phyloP scores from a whole-genome alignment of 768 basidiomycete species.

The Collybia sordida region DNA sequence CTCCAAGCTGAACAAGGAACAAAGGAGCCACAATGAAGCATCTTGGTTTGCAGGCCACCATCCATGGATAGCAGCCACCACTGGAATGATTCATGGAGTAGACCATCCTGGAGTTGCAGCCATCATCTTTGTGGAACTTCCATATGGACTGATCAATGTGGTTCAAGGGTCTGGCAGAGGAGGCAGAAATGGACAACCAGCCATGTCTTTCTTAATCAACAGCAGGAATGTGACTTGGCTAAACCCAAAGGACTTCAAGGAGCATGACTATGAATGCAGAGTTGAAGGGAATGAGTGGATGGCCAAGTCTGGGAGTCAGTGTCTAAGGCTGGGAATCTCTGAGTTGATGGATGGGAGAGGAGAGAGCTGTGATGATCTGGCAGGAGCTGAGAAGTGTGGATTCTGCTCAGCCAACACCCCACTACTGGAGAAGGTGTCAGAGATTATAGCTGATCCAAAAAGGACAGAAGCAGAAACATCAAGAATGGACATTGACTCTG shows the following conservation, averaged over 20 bases:
- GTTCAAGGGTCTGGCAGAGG: constrained; percentile 18
- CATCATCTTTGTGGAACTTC: constrained; percentile 13
- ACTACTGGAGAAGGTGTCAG: too few species aligned
- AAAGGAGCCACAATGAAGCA: constrained; percentile 5
- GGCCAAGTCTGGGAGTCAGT: not conserved
- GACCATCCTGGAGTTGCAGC: constrained; percentile 15
- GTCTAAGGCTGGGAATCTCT: not conserved
- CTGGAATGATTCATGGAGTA: constrained; percentile 19
- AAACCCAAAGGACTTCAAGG: too few species aligned
- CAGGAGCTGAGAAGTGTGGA: not conserved
- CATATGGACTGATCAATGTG: constrained; percentile 17
- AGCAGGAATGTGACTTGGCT: too few species aligned
- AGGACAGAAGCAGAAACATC: too few species aligned
- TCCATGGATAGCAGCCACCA: constrained; percentile 21
- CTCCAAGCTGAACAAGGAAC: not conserved
- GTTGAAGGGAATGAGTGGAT: too few species aligned
- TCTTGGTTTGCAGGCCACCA: constrained; percentile 2
- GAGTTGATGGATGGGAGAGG: not conserved
- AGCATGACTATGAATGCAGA: too few species aligned
- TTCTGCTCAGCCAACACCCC: too few species aligned
- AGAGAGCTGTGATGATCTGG: not conserved
- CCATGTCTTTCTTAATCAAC: not conserved
- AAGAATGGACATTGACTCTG: too few species aligned
- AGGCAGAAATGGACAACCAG: constrained; percentile 10
- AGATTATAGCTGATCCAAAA: too few species aligned